A percentile compares a stretch with the other conserved stretches of the same genome.
These are phyloP conservation scores for Ulvella scutata DNA, from an alignment of 139 green algal species.

Conservation along the genomic window DNA sequence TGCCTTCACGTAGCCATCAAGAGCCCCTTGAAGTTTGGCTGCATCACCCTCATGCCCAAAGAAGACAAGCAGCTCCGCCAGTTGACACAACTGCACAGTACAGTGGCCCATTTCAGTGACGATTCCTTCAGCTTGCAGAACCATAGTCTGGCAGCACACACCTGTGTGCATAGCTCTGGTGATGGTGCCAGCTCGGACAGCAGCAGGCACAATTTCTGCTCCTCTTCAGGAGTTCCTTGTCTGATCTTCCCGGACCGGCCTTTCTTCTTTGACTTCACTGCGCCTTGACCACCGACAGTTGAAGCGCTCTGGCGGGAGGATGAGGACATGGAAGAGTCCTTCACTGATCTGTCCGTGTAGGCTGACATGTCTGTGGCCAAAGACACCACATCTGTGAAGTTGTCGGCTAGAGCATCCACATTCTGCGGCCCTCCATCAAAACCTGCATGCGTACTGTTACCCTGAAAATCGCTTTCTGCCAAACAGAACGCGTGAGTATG, in stretches of 20 bases:
- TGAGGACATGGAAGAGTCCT: background rate
- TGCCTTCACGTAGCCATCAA: slow-evolving; percentile 21
- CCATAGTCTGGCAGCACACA: background rate
- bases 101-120: background rate
- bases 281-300: slow-evolving; percentile 23
- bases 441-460: background rate
- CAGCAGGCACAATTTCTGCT: slow-evolving; percentile 40
- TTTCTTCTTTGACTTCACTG: slow-evolving; percentile 9
- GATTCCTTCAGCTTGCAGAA: background rate
- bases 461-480: no score
- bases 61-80: slow-evolving; percentile 61
- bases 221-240: slow-evolving; percentile 52
- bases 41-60: slow-evolving; percentile 58
- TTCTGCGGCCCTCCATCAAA: no score
- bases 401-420: slow-evolving; percentile 3
- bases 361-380: slow-evolving; percentile 20
- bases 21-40: slow-evolving; percentile 36
- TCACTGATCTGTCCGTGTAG: slow-evolving; percentile 23
- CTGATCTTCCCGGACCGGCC: slow-evolving; percentile 18
- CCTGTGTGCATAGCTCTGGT: slow-evolving; percentile 5
- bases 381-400: slow-evolving; percentile 8
- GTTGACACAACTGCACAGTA: slow-evolving; percentile 25
- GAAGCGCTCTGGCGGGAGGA: slow-evolving; percentile 9
- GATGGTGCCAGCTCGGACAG: slow-evolving; percentile 18
- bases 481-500: no score